Base-by-base conservation (phyloP, 164 flowering plant genomes). In the Tinospora cordifolia region DNA sequence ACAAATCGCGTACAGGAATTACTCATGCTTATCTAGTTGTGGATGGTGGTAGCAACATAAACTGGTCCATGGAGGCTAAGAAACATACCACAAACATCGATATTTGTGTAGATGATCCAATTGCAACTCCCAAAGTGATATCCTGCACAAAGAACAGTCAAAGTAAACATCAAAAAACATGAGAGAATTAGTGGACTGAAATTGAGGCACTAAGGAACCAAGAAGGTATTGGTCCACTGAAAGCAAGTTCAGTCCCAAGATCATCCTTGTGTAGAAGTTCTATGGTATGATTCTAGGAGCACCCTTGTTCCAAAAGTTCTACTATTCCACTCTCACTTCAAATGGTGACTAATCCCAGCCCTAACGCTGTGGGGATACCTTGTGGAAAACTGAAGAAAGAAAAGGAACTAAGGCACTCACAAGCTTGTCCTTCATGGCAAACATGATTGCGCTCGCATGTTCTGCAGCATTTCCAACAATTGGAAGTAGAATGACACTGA, bases 391-490 rank as follows among this genome's bases (percentile, higher is more conserved):
- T n/a, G n/a, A n/a, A n/a, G n/a, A n/a, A n/a, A n/a, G n/a, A n/a
- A n/a, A n/a, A n/a, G 34, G 38, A 36, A 62, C 36, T n/a, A 40
- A 57, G 68, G 54, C 59, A 82, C 87, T 79, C 62, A 88, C 92
- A 79, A 88, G 90, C 69, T 88, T 88, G 77, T 88, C 82, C 73
- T 85, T 88, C 80, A 84, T 75, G 14, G 92, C 92, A 82, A 88
- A 88, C 90, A 88, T 86, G 71, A 88, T 81, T 60, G 90, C 90
- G 77, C 92, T 86, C 8, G 92, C 92, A 79, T 88, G 92, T 76
- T 88, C 92, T 46, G 92, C 90, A 64, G 92, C 92, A 79, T 88
- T 88, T 47, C 92, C 92, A 11, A 88, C 90, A 69, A 88, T 86
- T 14, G 92, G 92, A 74, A 88, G 90, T 75, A 88, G 75, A 69